A percentile compares a stretch with the other conserved stretches of the same genome.
These are phyloP conservation scores for Dissophora ornata DNA, from an alignment of 192 early-diverging fungal genomes.

Conservation along the genomic window DNA sequence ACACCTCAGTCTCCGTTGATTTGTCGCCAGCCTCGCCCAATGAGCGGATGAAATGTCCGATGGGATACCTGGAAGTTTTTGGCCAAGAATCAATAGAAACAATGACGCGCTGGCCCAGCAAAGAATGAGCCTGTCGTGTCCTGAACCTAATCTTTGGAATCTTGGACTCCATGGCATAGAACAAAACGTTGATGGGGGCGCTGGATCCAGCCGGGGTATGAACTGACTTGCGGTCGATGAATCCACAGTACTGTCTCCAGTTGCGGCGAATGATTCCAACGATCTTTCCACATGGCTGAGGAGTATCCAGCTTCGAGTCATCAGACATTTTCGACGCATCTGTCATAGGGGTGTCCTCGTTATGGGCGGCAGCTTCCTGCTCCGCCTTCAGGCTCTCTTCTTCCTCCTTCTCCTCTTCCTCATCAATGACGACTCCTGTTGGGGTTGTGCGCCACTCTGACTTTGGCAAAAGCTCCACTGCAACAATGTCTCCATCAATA, in stretches of 20 bases:
- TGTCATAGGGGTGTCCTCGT: slow-evolving; percentile 66
- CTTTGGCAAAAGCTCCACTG: slow-evolving; percentile 86
- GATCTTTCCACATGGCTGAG: slow-evolving; percentile 84
- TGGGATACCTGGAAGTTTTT: slow-evolving; percentile 80
- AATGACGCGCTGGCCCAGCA: slow-evolving; percentile 90
- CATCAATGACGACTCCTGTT: slow-evolving; percentile 79
- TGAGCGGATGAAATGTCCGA: slow-evolving; percentile 92
- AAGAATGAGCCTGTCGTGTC: slow-evolving; percentile 84
- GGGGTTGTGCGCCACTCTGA: slow-evolving; percentile 84
- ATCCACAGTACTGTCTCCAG: slow-evolving; percentile 94
- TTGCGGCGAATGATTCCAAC: slow-evolving; percentile 95
- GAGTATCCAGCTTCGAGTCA: slow-evolving; percentile 56
- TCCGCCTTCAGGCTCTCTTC: slow-evolving; percentile 60
- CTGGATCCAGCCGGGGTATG: slow-evolving; percentile 67
- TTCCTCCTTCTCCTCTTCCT: slow-evolving; percentile 75
- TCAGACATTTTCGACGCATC: slow-evolving; percentile 79
- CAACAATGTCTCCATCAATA: slow-evolving; percentile 92
- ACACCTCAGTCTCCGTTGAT: slow-evolving; percentile 95
- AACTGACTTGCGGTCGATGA: slow-evolving; percentile 79
- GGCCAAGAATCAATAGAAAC: slow-evolving; percentile 94
- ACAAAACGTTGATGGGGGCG: slow-evolving; percentile 78
- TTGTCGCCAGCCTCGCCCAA: slow-evolving; percentile 95
- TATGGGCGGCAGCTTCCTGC: slow-evolving; percentile 55
- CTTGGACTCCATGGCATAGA: slow-evolving; percentile 91
- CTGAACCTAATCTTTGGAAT: slow-evolving; percentile 95